Base-by-base conservation (phyloP, 2,329 filamentous ascomycete species). In the Sarocladium kiliense region DNA sequence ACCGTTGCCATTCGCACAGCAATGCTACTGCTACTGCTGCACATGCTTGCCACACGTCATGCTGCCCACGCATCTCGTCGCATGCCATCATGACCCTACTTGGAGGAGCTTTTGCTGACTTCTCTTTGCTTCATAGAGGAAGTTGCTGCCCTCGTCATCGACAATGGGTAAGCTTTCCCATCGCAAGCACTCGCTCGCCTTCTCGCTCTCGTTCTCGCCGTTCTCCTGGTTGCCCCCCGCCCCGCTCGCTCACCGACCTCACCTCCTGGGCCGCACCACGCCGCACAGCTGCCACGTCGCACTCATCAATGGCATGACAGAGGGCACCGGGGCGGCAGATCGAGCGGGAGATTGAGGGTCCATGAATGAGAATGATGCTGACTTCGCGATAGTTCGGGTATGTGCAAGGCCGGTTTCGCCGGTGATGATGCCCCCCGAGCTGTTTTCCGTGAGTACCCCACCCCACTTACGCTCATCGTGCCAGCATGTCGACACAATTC, bases 331-430 rank as follows among this genome's bases (percentile, higher is more conserved):
- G 34, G 21, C 19, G 50, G 34, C 32, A 41, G 19, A 41, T 26
- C 21, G 50, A 41, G 21, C 32, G 23, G 19, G 50, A 53, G 32
- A 53, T 39, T 34, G 36, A 41, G 23, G 12, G 6, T 6, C 21
- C 16, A 18, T 41, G 6, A 23, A 27, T 23, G 26, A 47, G 11
- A 19, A 41, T 34, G 23, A 53, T 58, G 62, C 77, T 80, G 64
- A 80, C 71, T 60, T 64, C 56, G 64, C 58, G 71, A 62, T 77
- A 97, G 93, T 88, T 97, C 94, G 80, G 94, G 94, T 87, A 97
- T 99, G 94, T 99, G 94, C 84, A 99, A 99, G 86, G 94, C 94
- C 88, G 94, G 94, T 92, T 99, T 99, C 82, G 94, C 94, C 84
- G 94, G 94, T 91, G 94, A 99, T 75, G 94, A 99, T 89, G 94